Evolutionary conservation across 176 grass and related monocot species (phyloP).

Genomic region (Oryza meyeriana): DNA sequence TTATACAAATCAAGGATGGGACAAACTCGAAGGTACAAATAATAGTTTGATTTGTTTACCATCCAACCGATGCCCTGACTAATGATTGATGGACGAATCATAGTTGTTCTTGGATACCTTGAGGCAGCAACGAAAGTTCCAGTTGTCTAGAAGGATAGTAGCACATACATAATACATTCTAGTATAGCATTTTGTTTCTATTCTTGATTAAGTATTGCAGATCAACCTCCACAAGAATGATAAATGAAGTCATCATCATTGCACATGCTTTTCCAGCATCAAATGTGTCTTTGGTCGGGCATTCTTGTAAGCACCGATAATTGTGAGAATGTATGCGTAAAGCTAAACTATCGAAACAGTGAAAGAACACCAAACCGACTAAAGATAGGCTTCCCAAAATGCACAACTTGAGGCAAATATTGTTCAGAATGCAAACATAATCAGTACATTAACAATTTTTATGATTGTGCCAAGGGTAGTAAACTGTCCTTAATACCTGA

Average conservation of each 20-base stretch:
- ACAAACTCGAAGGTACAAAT: not conserved
- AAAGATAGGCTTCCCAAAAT: constrained; percentile 44
- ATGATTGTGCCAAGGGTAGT: too few species aligned
- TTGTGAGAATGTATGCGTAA: constrained; percentile 68
- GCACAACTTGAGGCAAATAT: constrained; percentile 56
- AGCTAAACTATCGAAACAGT: constrained; percentile 67
- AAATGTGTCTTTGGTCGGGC: constrained; percentile 71
- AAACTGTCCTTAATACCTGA: too few species aligned
- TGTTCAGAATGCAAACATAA: constrained; percentile 13
- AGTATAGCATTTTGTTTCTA: not conserved
- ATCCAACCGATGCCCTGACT: constrained; percentile 72
- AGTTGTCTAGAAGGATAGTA: constrained; percentile 21
- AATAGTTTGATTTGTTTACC: constrained; percentile 30
- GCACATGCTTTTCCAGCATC: constrained; percentile 90
- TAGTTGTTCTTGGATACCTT: constrained; percentile 71
- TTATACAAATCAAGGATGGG: not conserved
- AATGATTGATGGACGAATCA: constrained; percentile 65
- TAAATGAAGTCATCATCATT: constrained; percentile 91
- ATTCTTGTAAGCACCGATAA: constrained; percentile 69
- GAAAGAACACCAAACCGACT: constrained; percentile 69
- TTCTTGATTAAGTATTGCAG: not conserved
- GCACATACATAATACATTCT: not conserved
- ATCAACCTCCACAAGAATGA: constrained; percentile 73
- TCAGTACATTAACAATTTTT: too few species aligned
- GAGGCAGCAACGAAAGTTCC: constrained; percentile 73